Base-by-base conservation (phyloP, 305 asterid genomes). In the Coffea humblotiana region DNA sequence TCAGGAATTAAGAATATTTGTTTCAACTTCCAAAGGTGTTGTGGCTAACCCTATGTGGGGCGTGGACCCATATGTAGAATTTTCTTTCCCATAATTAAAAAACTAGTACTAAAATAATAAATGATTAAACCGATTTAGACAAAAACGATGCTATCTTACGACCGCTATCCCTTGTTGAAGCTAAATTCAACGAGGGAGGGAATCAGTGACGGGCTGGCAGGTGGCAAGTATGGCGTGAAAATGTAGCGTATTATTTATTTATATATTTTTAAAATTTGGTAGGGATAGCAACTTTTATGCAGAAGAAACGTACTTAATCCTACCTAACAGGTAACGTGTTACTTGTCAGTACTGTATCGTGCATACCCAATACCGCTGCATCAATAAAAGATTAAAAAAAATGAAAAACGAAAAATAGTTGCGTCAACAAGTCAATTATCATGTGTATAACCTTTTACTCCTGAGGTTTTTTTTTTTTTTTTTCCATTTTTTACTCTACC, bases 201-300 rank as follows among this genome's bases (percentile, higher is more conserved):
- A 71, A 43, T 14, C 29, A 67, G 63, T 27, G 15, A 15, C 16
- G 74, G 29, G 65, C 23, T 77, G 80, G 65, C 80, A 5, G 60
- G 5, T 48, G 43, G 43, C 43, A 37, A 1, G 5, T 1, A 37
- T 1, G 43, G 2, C 40, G 2, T 4, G 2, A 4, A 37, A 37
- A 40, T 40, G 43, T 3, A 40, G 43, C 6, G 43, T 40, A 40
- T 40, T 40, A 40, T 5, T 40, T 40, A 40, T 3, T 40, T 40
- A 2, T 40, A 2, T 40, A 37, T 29, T 29, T 29, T 29, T 29
- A 40, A 40, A 40, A 3, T 40, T 40, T 40, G 43, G 43, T 40
- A 40, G 43, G 6, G 6, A 18, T 77, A 47, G 15, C n/a, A 23
- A 29, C 65, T 32, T 32, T 14, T 16, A 51, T 14, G 18, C 11